Evolutionary conservation across 192 early-diverging fungal genomes (phyloP).

Genomic region (Chytriomyces confervae): DNA sequence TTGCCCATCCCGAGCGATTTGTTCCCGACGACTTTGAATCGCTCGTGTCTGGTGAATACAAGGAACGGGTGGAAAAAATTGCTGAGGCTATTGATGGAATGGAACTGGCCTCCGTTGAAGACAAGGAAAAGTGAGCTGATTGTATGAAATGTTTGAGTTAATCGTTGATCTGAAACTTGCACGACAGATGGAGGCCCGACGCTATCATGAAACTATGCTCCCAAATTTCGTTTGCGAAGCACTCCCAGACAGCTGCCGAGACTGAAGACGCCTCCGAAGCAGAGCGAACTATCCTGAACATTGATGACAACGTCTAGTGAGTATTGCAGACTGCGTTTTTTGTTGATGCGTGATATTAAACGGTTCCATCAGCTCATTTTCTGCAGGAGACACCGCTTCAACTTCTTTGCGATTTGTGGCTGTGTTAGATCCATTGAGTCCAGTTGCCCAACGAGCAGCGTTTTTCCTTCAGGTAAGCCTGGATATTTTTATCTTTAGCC

Average conservation of each 20-base stretch:
- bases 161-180: not conserved
- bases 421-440: conserved; percentile 80
- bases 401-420: conserved; percentile 43
- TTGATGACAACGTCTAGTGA: conserved; percentile 28
- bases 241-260: not conserved
- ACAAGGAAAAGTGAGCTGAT: conserved; percentile 16
- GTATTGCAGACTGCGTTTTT: not conserved
- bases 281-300: not conserved
- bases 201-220: conserved; percentile 29
- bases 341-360: not conserved
- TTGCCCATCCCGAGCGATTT: conserved; percentile 44
- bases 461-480: conserved; percentile 65
- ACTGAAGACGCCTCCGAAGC: not conserved
- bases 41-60: conserved; percentile 65
- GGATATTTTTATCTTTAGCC: not conserved
- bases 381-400: not conserved
- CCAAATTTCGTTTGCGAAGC: not conserved
- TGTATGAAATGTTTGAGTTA: no score
- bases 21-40: conserved; percentile 60
- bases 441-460: conserved; percentile 79
- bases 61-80: conserved; percentile 37
- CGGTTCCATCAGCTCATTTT: conserved; percentile 1
- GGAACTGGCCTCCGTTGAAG: conserved; percentile 2
- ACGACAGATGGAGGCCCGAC: conserved; percentile 13
- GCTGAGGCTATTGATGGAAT: conserved; percentile 37